Base-by-base conservation (phyloP, 495 filamentous ascomycete genomes). In the Daldinia decipiens region DNA sequence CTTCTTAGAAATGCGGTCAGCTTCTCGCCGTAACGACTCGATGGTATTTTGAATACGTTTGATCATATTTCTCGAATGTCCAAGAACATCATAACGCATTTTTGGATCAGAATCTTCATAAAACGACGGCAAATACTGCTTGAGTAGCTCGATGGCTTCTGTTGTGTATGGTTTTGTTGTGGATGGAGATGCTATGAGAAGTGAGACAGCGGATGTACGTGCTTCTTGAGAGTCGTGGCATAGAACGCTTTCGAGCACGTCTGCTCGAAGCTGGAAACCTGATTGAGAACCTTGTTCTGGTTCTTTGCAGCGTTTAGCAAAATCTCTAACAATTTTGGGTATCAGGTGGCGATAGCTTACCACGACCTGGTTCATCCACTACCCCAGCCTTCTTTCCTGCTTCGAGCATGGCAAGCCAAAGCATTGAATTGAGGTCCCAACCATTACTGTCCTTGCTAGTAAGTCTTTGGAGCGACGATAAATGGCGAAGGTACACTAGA, bases 41-140 rank as follows among this genome's bases (percentile, higher is more conserved):
- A 84, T 80, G 13, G 83, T 77, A 40, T 81, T 83, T 64, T 85
- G 83, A 7, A 95, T 76, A 21, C 92, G 87, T 34, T 89, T 84
- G 39, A 92, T 85, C 67, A 97, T 84, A 58, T 87, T 87, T 17
- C 87, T 89, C 13, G 89, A 87, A 55, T 89, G 77, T 36, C 87
- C 86, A 58, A 94, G 81, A 2, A 94, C 82, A 66, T 95, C 92
- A 40, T 93, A 89, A 56, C 95, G 87, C 65, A 91, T 86, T 68
- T 93, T 91, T 7, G 95, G 87, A 71, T 97, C 92, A n/a, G 90
- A 88, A 65, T 97, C 93, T 4, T 90, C 86, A 79, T 94, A 89
- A 56, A 96, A 87, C 2, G 88, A 84, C 3, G 87, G 82, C 0
- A 98, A 79, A 38, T 89, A 85, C 43, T 75, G 79, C 40, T 86